Base-by-base conservation (phyloP, 352 stramenopile genomes). In the Globisporangium iwayamae region DNA sequence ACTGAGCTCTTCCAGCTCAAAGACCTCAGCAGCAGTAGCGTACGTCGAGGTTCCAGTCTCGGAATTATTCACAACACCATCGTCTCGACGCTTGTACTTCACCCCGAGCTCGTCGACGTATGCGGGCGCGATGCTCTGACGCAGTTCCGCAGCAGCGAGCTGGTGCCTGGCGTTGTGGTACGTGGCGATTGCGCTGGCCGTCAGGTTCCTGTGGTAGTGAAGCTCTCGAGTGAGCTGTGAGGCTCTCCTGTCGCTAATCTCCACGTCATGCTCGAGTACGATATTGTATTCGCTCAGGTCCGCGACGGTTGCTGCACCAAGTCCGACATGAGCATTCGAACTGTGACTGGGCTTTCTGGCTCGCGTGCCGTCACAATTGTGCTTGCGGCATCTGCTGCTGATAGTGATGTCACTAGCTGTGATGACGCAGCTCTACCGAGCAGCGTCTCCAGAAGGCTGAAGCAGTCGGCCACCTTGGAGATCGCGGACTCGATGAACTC, bases 101-200 rank as follows among this genome's bases (percentile, higher is more conserved):
- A 16, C 32, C 7, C 51, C 36, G 25, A 60, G 55, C 36, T 47
- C 55, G n/a, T 60, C 55, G 22, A 60, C 30, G 13, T 60, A 60
- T 20, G 46, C 55, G 13, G 48, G 55, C 55, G 39, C 55, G 16
- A 38, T 38, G 20, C 36, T 48, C 38, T 60, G 20, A 6, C 38
- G 55, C 8, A 50, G 20, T 8, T 60, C 55, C 6, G 20, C 36
- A 1, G 22, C 55, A 18, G 34, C 55, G 34, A 60, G 20, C 36
- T 60, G 36, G 36, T 60, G 55, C 55, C 34, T 60, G 36, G 55
- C 39, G 36, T 8, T 60, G 38, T 50, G 55, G 38, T 39, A 50
- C 38, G 50, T 50, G 6, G 55, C 13, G 11, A 60, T 20, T 2
- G 55, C 36, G 11, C 55, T 47, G 20, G 10, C 25, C 20, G 55